Evolutionary conservation across 139 green algal species (phyloP), one percentile per base, ranked within the genome.

Genomic region (Chlorella vulgaris): DNA sequence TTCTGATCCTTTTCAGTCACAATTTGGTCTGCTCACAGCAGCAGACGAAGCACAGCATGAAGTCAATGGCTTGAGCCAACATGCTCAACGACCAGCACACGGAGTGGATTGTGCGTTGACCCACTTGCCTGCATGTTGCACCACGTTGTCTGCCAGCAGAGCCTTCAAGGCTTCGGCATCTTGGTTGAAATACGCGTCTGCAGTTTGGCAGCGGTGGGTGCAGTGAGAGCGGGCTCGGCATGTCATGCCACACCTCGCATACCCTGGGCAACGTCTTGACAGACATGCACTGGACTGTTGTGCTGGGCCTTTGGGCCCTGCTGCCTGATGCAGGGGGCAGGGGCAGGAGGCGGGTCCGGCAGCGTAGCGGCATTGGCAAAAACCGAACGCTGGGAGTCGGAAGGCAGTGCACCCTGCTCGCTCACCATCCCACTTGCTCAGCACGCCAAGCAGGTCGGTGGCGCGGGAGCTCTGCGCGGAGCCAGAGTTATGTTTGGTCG

Each of bases 161-260:
- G 22, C 50, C 42, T 62, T 66, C 2, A 82, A 18, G 26, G 22
- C 76, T 0, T 75, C 63, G 10, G 43, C 63, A 68, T 82, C 76
- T 24, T 74, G 62, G 42, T 82, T 82, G 42, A 74, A 75, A 26
- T 51, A 50, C 2, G 76, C 76, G 24, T 82, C 60, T 71, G 63
- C 60, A 69, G 19, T 42, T 0, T 24, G 22, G 75, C n/a, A 33
- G 36, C 22, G 8, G 7, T 7, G 47, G 31, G 50, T 18, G 33
- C 26, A 65, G 66, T 22, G 65, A 33, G 22, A 15, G 65, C 24
- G 5, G 18, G 65, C 35, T 24, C 33, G 22, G 31, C 26, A 22
- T n/a, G n/a, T n/a, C n/a, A n/a, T n/a, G n/a, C n/a, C n/a, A n/a
- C n/a, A n/a, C n/a, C n/a, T n/a, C n/a, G n/a, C n/a, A n/a, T n/a